Percentiles rank a stretch among this genome's conserved stretches.
These are phyloP conservation scores for Citrus inodora DNA, from an alignment of 345 rosid species.

Conservation along the genomic window DNA sequence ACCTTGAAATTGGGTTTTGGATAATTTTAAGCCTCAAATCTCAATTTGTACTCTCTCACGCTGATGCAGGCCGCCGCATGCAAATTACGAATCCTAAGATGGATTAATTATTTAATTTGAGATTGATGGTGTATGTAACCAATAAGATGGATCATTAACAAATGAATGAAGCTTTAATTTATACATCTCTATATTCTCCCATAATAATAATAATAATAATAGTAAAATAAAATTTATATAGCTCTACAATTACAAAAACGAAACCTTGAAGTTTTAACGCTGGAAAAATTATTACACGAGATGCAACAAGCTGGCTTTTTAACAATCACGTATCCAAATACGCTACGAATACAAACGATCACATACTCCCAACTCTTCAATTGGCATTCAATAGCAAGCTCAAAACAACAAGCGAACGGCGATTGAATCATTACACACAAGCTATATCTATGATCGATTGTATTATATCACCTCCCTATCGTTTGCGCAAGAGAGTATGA, in stretches of 20 bases:
- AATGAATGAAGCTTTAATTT: background rate
- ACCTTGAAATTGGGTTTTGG: no score
- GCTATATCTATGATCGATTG: no score
- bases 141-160: background rate
- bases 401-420: no score
- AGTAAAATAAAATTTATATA: no score
- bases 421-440: no score
- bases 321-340: background rate
- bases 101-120: no score
- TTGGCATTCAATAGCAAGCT: no score
- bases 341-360: background rate
- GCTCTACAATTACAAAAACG: background rate
- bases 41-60: background rate
- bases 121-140: background rate
- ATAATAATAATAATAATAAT: no score
- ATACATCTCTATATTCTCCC: background rate
- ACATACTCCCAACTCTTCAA: no score
- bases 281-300: background rate
- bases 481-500: no score
- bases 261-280: background rate
- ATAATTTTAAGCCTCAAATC: background rate
- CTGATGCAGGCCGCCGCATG: background rate
- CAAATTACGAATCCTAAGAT: background rate
- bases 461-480: no score
- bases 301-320: background rate